phyloP scores from a whole-genome alignment of 441 rosid species.

The Bruguiera hainesii region DNA sequence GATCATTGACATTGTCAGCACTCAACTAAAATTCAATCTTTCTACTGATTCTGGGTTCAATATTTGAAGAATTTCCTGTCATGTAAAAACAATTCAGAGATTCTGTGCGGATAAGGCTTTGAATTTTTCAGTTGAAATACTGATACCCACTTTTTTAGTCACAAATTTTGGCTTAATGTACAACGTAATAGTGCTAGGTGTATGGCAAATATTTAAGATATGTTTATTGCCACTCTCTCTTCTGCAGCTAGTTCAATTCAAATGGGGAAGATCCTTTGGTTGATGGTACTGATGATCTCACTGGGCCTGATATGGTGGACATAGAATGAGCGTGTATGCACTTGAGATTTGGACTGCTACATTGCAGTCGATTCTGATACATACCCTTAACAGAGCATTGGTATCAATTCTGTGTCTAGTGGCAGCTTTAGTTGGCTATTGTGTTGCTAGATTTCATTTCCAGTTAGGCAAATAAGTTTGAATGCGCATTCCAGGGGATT shows the following conservation, averaged over 20 bases:
- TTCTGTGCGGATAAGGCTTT: no score
- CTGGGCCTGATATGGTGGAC: constrained; percentile 18
- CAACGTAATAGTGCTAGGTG: background rate
- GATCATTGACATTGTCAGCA: background rate
- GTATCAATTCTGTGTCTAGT: background rate
- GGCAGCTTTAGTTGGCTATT: background rate
- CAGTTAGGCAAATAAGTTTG: no score
- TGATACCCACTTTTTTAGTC: no score
- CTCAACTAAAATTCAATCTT: background rate
- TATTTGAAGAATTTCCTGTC: no score
- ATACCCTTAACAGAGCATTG: background rate
- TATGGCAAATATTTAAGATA: background rate
- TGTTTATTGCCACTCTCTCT: background rate
- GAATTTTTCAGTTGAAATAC: no score
- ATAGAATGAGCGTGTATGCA: background rate
- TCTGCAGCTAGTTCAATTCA: constrained; percentile 31
- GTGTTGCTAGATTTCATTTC: no score
- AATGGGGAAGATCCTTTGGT: constrained; percentile 18
- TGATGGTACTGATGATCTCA: constrained; percentile 18
- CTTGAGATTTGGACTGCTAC: background rate
- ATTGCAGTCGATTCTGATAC: background rate
- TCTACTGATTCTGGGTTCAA: background rate
- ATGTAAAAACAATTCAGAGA: no score
- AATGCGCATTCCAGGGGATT: no score
- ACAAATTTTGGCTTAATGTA: no score